Base-by-base conservation (phyloP, 768 basidiomycete species). In the Psilocybe tampanensis region DNA sequence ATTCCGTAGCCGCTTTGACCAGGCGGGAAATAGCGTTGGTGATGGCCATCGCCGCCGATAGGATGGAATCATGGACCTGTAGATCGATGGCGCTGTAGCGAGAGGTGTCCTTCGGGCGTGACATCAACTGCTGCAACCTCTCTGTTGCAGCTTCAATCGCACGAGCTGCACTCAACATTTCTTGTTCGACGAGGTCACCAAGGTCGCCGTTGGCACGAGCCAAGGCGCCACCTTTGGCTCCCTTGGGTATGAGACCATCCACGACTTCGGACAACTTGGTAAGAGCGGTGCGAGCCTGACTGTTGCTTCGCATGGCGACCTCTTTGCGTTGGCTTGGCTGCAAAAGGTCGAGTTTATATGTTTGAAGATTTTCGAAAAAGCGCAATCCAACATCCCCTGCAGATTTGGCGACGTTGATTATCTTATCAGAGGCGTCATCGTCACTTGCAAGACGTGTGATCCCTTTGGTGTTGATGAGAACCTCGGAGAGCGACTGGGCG, bases 41-140 rank as follows among this genome's bases (percentile, higher is more conserved):
- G 77, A 98, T 98, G 4, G 92, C 94, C 77, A 98, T 83, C 4
- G 97, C 93, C 8, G 96, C 89, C 13, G 89, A 79, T 42, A 99
- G 85, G 68, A 99, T 99, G 12, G 97, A 92, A 70, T 99, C 97
- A 77, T 99, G 97, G 44, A 99, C 96, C 72, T 98, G 92, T 3
- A 98, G 72, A 69, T 99, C 96, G 54, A 98, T 82, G 7, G 94
- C 91, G 59, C 86, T 94, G 80, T 89, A 94, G 51, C 92, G 86
- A n/a, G 80, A 80, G 0, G 89, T 84, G 71, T 97, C 94, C 58
- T 88, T 89, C 3, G 95, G 95, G 24, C 95, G 89, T 22, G 88
- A 78, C 83, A 98, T 97, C 69, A 99, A 88, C 62, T 89, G 83
- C 70, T 96, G 92, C 23, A 99, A 74, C 41, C 94, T 90, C 68